A percentile compares a stretch with the other conserved stretches of the same genome.
These are phyloP conservation scores for Plasmodium sp. DNA, from an alignment of 169 alveolate genomes.

Conservation along the genomic window DNA sequence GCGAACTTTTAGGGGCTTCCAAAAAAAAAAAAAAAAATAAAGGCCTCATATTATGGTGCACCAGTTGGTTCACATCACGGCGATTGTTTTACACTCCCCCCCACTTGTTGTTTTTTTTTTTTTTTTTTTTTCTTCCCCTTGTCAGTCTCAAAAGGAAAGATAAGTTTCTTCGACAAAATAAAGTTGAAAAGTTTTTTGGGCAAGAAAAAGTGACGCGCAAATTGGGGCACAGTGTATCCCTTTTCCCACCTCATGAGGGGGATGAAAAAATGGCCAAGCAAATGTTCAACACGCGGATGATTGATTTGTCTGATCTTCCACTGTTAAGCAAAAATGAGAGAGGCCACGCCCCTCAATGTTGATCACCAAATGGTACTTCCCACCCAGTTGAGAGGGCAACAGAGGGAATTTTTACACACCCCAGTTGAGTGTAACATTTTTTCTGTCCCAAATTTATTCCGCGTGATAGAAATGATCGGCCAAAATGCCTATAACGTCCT, in stretches of 20 bases:
- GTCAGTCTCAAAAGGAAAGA: neutral
- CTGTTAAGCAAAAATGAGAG: neutral
- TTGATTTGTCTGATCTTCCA: neutral
- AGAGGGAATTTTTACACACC: neutral
- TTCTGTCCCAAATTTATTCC: neutral
- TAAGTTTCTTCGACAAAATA: conserved; percentile 49
- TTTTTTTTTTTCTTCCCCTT: neutral
- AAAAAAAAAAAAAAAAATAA: neutral
- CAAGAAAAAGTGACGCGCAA: conserved; percentile 4
- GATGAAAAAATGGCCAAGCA: neutral
- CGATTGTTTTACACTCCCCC: neutral
- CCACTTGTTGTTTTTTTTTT: neutral
- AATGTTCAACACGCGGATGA: too few relatives aligned
- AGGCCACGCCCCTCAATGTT: neutral
- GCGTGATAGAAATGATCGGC: neutral
- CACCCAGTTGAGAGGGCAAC: neutral
- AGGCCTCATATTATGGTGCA: neutral
- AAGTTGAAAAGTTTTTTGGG: conserved; percentile 48
- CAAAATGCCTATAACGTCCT: neutral
- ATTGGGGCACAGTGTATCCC: neutral
- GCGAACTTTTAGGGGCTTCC: neutral
- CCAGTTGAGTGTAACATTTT: neutral
- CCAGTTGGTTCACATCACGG: neutral
- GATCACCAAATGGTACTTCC: neutral
- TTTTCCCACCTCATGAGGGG: neutral